A percentile compares a stretch with the other conserved stretches of the same genome.
phyloP scores from a whole-genome alignment of 2,329 filamentous ascomycete species.

The Coniochaeta sp. region DNA sequence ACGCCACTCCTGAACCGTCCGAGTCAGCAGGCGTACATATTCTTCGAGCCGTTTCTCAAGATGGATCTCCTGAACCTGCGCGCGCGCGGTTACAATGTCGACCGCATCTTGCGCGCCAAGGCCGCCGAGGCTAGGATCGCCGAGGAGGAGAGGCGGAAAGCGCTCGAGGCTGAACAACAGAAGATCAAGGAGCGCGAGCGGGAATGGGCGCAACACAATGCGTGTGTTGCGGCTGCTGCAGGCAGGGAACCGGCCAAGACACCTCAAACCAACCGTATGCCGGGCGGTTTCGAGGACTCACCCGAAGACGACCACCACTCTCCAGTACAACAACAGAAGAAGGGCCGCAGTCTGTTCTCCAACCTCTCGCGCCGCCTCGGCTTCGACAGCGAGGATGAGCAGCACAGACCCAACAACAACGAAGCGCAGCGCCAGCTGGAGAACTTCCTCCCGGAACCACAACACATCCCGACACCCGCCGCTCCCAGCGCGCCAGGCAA shows the following conservation, averaged over 20 bases:
- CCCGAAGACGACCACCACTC: constrained; percentile 39
- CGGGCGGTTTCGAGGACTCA: constrained; percentile 65
- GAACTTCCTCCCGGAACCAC: constrained; percentile 32
- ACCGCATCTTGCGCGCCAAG: constrained; percentile 83
- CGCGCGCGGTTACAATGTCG: constrained; percentile 90
- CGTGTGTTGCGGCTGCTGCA: constrained; percentile 30
- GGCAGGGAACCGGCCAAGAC: constrained; percentile 30
- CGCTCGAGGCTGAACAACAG: constrained; percentile 65
- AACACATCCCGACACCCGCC: background rate
- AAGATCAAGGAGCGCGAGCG: constrained; percentile 51
- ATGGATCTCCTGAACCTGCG: constrained; percentile 76
- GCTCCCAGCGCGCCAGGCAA: background rate
- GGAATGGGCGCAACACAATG: constrained; percentile 39
- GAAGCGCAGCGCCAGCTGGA: constrained; percentile 33
- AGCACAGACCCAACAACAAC: background rate
- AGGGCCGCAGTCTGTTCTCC: constrained; percentile 55
- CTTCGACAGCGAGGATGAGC: constrained; percentile 45
- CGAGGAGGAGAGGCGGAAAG: constrained; percentile 71
- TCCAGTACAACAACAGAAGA: constrained; percentile 26
- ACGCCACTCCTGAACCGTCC: constrained; percentile 73
- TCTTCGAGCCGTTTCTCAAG: constrained; percentile 84
- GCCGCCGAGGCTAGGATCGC: constrained; percentile 82
- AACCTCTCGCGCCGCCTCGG: constrained; percentile 62
- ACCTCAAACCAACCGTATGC: constrained; percentile 52
- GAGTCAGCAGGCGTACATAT: constrained; percentile 81